A percentile compares a stretch with the other conserved stretches of the same genome.
Conservation (phyloP, 2,329 filamentous ascomycete genomes). For the Sordariomycetes sp. region DNA sequence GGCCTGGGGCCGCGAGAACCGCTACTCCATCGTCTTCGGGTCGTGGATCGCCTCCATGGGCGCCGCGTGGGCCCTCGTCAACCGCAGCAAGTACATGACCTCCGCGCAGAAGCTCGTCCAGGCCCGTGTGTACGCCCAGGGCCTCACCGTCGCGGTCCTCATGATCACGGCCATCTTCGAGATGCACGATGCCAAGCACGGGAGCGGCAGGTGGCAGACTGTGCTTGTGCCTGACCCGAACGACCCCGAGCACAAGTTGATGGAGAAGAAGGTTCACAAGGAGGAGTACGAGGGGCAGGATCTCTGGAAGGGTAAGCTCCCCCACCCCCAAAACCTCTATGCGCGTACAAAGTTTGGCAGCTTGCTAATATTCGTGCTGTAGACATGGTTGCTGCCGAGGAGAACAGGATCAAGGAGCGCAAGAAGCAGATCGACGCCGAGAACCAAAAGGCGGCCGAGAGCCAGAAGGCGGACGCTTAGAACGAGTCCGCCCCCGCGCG, state of each 20-base stretch:
- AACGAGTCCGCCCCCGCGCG: background rate
- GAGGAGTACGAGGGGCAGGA: conserved; percentile 82
- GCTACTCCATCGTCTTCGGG: conserved; percentile 74
- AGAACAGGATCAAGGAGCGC: conserved; percentile 39
- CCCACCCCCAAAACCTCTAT: background rate
- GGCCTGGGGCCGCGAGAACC: conserved; percentile 65
- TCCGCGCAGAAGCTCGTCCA: conserved; percentile 83
- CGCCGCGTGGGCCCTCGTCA: conserved; percentile 60
- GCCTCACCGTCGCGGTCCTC: conserved; percentile 71
- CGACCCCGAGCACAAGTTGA: conserved; percentile 70
- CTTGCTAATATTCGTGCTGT: conserved; percentile 8
- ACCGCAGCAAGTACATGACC: conserved; percentile 61
- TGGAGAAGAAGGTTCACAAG: conserved; percentile 80
- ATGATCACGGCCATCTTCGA: conserved; percentile 75
- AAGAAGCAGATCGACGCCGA: conserved; percentile 13
- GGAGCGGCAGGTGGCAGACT: conserved; percentile 71
- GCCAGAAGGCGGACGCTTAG: background rate
- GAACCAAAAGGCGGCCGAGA: background rate
- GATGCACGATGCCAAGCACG: conserved; percentile 60
- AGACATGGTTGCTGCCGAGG: conserved; percentile 78
- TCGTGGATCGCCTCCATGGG: conserved; percentile 76
- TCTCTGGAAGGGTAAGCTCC: conserved; percentile 67
- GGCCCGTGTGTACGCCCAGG: conserved; percentile 88
- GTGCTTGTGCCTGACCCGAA: conserved; percentile 68
- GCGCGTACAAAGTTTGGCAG: background rate